Percentiles rank a stretch among this genome's conserved stretches.
Evolutionary conservation across 2,329 filamentous ascomycete species (phyloP).

Genomic region (Trichophyton mentagrophytes): DNA sequence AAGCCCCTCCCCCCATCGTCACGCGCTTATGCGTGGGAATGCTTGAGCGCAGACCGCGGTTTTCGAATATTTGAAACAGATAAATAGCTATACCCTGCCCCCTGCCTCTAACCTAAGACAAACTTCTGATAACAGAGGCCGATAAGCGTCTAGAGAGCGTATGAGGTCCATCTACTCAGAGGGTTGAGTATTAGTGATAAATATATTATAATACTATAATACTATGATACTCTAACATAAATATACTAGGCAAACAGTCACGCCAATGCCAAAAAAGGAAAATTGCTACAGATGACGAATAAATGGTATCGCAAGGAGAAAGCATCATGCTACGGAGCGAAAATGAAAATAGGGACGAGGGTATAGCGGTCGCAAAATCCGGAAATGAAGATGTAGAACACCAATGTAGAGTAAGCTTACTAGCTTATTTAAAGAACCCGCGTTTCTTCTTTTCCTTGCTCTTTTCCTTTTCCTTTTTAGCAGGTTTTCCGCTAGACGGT

Average conservation of each 20-base stretch:
- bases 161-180: not conserved
- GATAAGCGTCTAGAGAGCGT: not conserved
- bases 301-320: constrained; percentile 1
- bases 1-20: no score
- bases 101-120: no score
- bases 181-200: not conserved
- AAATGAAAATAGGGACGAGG: not conserved
- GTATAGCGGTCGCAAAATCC: not conserved
- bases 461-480: constrained; percentile 36
- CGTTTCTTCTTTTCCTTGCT: constrained; percentile 46
- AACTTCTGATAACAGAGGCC: no score
- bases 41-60: no score
- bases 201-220: not conserved
- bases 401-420: not conserved
- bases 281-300: not conserved
- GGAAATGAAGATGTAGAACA: not conserved
- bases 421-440: constrained; percentile 23
- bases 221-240: not conserved
- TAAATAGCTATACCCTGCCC: not conserved
- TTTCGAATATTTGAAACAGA: not conserved
- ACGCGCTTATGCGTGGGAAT: no score
- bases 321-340: not conserved
- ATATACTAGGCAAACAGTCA: not conserved
- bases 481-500: not conserved
- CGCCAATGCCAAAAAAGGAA: not conserved